Percentiles rank a stretch among this genome's conserved stretches.
Evolutionary conservation across 768 basidiomycete genomes (phyloP).

Genomic region (Suillus brevipes): DNA sequence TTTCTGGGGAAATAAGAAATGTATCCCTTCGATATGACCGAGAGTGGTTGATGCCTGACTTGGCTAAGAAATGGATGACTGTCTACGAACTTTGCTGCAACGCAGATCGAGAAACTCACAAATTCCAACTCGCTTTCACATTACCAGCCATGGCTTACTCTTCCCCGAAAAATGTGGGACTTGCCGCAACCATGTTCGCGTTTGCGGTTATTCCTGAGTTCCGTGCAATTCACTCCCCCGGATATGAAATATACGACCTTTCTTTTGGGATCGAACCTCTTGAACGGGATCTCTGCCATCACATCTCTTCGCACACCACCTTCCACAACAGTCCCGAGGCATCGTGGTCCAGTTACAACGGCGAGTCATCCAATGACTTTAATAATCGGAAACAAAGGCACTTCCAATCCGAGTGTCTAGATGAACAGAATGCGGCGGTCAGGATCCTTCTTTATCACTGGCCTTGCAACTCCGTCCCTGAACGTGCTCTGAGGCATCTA

Average conservation of each 20-base stretch:
- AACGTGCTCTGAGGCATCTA: background rate
- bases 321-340: conserved; percentile 15
- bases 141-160: conserved; percentile 32
- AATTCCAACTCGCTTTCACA: conserved; percentile 27
- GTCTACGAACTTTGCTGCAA: conserved; percentile 25
- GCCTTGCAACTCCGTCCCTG: conserved; percentile 15
- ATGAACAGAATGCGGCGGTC: background rate
- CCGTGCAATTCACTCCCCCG: conserved; percentile 10
- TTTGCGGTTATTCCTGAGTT: conserved; percentile 22
- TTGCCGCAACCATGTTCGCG: conserved; percentile 32
- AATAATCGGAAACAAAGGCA: background rate
- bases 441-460: conserved; percentile 11
- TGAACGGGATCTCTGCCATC: background rate
- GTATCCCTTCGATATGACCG: conserved; percentile 15
- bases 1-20: background rate
- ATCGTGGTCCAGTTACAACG: background rate
- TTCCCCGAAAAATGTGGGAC: conserved; percentile 13
- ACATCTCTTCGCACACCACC: conserved; percentile 1
- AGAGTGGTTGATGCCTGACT: conserved; percentile 25
- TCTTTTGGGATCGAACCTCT: conserved; percentile 11
- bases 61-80: conserved; percentile 26
- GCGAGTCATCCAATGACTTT: background rate
- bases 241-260: conserved; percentile 9
- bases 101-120: conserved; percentile 5
- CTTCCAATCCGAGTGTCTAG: background rate